Evolutionary conservation across 768 basidiomycete genomes (phyloP).

Genomic region (Coprinopsis marcescibilis): DNA sequence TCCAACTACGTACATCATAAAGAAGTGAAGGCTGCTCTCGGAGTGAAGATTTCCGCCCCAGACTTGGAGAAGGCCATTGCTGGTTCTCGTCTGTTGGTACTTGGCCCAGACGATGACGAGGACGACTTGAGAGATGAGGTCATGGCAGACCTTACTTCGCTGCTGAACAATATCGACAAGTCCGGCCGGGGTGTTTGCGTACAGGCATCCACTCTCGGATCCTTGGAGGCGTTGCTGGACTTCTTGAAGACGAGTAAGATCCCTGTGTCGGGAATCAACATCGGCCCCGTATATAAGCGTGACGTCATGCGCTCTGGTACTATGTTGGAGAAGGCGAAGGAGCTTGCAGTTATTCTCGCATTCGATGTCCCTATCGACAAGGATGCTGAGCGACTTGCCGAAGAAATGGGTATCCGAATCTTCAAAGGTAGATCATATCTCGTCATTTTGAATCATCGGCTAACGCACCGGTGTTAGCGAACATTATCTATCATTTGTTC

Average conservation of each 20-base stretch:
- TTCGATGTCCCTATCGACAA: constrained; percentile 95
- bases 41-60: constrained; percentile 91
- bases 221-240: constrained; percentile 92
- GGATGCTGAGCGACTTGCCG: constrained; percentile 86
- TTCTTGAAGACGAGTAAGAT: constrained; percentile 95
- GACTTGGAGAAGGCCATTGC: constrained; percentile 98
- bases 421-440: constrained; percentile 68
- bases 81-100: constrained; percentile 88
- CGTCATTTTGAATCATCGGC: not conserved
- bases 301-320: constrained; percentile 89
- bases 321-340: constrained; percentile 95
- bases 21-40: constrained; percentile 93
- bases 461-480: constrained; percentile 51
- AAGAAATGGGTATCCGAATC: constrained; percentile 88
- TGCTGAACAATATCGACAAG: constrained; percentile 89
- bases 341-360: constrained; percentile 90
- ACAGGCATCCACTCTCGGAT: constrained; percentile 94
- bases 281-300: constrained; percentile 94
- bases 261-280: constrained; percentile 95
- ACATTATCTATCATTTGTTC: constrained; percentile 98
- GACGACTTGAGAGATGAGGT: constrained; percentile 92
- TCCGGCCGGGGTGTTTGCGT: constrained; percentile 96
- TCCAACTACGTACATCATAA: constrained; percentile 96
- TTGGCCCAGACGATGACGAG: constrained; percentile 94
- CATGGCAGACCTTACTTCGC: constrained; percentile 89